Percentiles rank a stretch among this genome's conserved stretches.
Conservation (phyloP, 1,284 basidiomycete species). For the Nidula niveotomentosa region DNA sequence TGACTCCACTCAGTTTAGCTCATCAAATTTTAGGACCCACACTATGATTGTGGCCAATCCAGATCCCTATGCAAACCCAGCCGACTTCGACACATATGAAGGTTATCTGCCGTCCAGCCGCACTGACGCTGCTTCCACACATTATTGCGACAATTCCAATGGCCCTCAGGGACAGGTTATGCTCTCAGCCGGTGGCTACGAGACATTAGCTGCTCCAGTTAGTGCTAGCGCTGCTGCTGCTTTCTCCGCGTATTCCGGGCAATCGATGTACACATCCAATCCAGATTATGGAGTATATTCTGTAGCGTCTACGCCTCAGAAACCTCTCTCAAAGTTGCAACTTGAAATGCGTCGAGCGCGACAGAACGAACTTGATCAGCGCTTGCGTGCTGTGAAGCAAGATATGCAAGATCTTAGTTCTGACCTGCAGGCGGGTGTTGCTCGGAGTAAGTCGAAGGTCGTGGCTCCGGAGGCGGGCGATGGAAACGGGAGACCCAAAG, state of each 20-base stretch:
- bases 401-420: conserved; percentile 21
- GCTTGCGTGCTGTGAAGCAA: conserved; percentile 17
- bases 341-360: conserved; percentile 11
- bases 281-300: neutral
- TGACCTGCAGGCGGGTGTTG: conserved; percentile 10
- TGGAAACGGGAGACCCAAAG: conserved; percentile 16
- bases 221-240: neutral
- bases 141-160: neutral
- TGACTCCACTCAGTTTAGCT: neutral
- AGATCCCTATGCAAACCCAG: neutral
- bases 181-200: neutral
- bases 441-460: conserved; percentile 13
- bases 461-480: conserved; percentile 19
- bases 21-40: neutral
- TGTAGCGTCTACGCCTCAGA: neutral
- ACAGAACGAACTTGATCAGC: conserved; percentile 18
- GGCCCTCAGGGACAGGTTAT: neutral
- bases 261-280: neutral
- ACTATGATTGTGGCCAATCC: neutral
- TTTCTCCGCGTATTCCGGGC: neutral
- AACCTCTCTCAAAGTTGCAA: neutral
- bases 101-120: neutral
- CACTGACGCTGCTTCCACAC: neutral
- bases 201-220: neutral
- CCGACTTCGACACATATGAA: neutral